These are phyloP conservation scores for Diddensiella santjacobensis DNA, from an alignment of 805 yeast species.

Conservation along the genomic window DNA sequence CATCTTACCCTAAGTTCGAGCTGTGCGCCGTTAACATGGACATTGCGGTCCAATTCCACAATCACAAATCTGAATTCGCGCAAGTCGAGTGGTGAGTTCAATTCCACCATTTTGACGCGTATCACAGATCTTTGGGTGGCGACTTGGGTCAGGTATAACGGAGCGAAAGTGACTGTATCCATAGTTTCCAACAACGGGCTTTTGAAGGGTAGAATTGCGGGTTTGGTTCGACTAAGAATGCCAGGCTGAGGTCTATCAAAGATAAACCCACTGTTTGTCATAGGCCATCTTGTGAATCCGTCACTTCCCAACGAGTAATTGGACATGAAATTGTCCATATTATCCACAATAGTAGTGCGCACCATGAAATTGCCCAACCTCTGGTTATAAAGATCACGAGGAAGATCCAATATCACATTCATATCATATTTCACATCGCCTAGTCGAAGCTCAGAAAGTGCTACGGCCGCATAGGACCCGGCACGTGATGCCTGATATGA, in stretches of 20 bases:
- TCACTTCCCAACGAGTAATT: constrained; percentile 10
- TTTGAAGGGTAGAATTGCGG: constrained; percentile 33
- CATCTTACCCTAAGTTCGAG: constrained; percentile 29
- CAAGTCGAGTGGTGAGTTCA: constrained; percentile 16
- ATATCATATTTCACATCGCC: constrained; percentile 28
- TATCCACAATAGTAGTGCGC: constrained; percentile 21
- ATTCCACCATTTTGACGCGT: constrained; percentile 24
- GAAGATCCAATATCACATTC: constrained; percentile 29
- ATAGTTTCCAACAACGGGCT: constrained; percentile 28
- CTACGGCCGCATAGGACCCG: constrained; percentile 17
- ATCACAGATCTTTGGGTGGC: constrained; percentile 25
- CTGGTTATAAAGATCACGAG: constrained; percentile 30
- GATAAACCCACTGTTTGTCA: constrained; percentile 18
- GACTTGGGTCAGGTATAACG: constrained; percentile 30
- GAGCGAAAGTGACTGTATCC: constrained; percentile 28
- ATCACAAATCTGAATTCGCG: constrained; percentile 16
- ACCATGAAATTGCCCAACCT: constrained; percentile 34
- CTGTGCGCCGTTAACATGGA: constrained; percentile 25
- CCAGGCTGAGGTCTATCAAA: constrained; percentile 12
- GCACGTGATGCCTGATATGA: constrained; percentile 13
- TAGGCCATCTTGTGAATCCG: constrained; percentile 15
- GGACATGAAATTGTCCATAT: constrained; percentile 5
- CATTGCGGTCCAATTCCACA: constrained; percentile 26
- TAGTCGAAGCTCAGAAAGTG: constrained; percentile 15
- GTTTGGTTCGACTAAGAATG: constrained; percentile 18